Conservation (phyloP, 2,329 filamentous ascomycete species). For the Nothophoma quercina region DNA sequence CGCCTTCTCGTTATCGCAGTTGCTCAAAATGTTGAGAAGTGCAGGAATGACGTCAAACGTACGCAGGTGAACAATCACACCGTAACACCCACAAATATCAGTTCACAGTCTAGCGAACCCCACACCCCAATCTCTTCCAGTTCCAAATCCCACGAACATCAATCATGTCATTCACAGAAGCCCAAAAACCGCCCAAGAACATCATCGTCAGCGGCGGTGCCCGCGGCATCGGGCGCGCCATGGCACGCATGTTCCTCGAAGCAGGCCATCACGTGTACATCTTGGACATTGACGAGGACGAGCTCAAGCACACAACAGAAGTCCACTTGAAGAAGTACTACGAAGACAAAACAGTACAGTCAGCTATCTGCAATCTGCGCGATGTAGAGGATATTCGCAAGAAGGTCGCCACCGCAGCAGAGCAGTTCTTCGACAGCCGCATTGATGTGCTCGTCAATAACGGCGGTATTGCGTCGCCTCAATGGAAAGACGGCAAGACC, state of each 20-base stretch:
- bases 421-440: constrained; percentile 52
- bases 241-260: constrained; percentile 56
- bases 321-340: constrained; percentile 51
- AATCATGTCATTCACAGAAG: constrained; percentile 12
- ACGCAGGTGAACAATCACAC: constrained; percentile 22
- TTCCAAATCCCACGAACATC: not conserved
- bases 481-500: constrained; percentile 56
- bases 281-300: constrained; percentile 52
- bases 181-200: constrained; percentile 34
- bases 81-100: constrained; percentile 1
- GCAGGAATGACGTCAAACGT: constrained; percentile 38
- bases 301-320: constrained; percentile 50
- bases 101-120: not conserved
- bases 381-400: constrained; percentile 52
- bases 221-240: constrained; percentile 57
- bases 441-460: constrained; percentile 53
- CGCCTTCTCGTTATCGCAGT: not conserved
- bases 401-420: constrained; percentile 52
- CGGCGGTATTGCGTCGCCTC: constrained; percentile 46
- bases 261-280: constrained; percentile 57
- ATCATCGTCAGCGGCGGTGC: constrained; percentile 54
- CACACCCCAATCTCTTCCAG: not conserved
- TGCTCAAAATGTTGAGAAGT: constrained; percentile 9
- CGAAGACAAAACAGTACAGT: constrained; percentile 44
- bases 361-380: constrained; percentile 55